Base-by-base conservation (phyloP, 495 filamentous ascomycete species). In the Monascus purpureus region DNA sequence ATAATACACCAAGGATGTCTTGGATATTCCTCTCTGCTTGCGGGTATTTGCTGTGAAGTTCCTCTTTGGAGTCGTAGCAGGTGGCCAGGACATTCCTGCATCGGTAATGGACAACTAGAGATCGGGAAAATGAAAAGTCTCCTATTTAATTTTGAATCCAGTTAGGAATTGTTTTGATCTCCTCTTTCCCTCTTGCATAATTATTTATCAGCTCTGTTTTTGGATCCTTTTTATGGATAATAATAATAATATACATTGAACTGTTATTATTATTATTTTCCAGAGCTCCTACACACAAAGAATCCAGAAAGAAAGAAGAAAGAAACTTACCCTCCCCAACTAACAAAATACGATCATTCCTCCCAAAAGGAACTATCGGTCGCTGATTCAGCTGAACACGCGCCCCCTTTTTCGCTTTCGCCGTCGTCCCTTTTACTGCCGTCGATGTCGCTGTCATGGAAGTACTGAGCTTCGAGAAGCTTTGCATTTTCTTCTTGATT, bases 111-210 rank as follows among this genome's bases (percentile, higher is more conserved):
- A 64, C 59, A 36, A 78, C 65, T 9, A 96, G 62, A 1, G 80
- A 81, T 37, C 67, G 70, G 12, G 86, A 73, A 53, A 94, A 95
- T 34, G 82, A 88, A 49, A 97, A 86, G 49, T 97, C 87, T 17
- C 73, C 68, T 72, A 30, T 25, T 22, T 9, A 22, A 9, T 22
- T 4, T 4, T 22, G 5, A 22, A 22, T 22, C 20, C 20, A n/a
- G n/a, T n/a, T n/a, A n/a, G n/a, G n/a, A n/a, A 22, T 22, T 22
- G 20, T 22, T 5, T 9, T 22, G 20, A 22, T 5, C 9, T 5
- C 4, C 4, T 5, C 20, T 9, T 22, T 22, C 20, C 20, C 20
- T 22, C 20, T n/a, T n/a, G n/a, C 20, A 22, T 9, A 4, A 4
- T 22, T 22, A 22, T 9, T 9, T 22, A 4, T 22, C 20, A 9